Base-by-base conservation (phyloP, 352 stramenopile species). In the Globisporangium apiculatum region DNA sequence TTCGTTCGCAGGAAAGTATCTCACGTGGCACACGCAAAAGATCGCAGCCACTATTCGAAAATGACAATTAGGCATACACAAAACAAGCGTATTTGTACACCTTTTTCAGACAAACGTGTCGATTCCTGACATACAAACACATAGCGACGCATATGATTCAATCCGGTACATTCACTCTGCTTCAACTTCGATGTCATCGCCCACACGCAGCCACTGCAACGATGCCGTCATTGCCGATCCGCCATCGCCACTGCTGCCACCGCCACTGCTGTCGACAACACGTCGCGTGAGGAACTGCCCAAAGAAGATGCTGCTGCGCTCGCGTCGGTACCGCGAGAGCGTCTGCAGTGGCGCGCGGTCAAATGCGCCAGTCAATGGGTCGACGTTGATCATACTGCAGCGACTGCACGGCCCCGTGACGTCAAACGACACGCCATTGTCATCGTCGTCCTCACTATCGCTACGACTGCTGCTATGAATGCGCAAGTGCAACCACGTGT, bases 311-410 rank as follows among this genome's bases (percentile, higher is more conserved):
- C 71, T 77, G 54, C 70, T 86, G 53, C 72, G 75, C 55, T 93
- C 66, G 31, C 85, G 75, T 2, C 83, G 76, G 67, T 89, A 94
- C 55, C 60, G 75, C 17, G 83, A 84, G 5, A 96, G 76, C 38
- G 82, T 71, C 56, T 89, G 80, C 47, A 96, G 72, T 17, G 76
- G 81, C 57, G 69, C 72, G 14, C 71, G 62, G 47, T 68, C 53
- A 58, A 83, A 87, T 15, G 68, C 64, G 7, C 82, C 80, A 5
- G 79, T 92, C 48, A 65, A 62, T 36, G 72, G 85, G 61, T 96
- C 76, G 53, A 96, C 73, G 55, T 95, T 94, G 64, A 94, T 82
- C 71, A 92, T 87, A 42, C 68, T 79, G 61, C 85, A 96, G 57
- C 87, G 83, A 24, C 71, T 77, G 65, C 81, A 94, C 17, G 80